Base-by-base conservation (phyloP, 257 asterid species). In the Lycium ferocissimum region DNA sequence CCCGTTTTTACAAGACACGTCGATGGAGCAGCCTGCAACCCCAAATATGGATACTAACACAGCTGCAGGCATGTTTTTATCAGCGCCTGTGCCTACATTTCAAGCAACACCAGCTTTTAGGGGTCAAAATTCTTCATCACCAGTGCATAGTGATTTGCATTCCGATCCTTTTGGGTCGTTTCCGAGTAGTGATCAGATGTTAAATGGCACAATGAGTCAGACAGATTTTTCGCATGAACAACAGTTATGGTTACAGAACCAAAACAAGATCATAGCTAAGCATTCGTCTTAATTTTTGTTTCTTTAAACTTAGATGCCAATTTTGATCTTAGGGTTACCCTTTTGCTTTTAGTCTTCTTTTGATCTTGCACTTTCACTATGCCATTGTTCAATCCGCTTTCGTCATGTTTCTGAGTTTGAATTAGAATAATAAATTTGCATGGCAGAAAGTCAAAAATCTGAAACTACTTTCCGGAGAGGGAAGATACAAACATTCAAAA, bases 231-330 rank as follows among this genome's bases (percentile, higher is more conserved):
- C 81, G 81, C 92, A 79, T 6, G 92, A 94, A 79, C 96, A 92
- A 76, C 87, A 92, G 17, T 15, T 90, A 90, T 93, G 98, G 98
- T 86, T 94, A 89, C 95, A 92, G 71, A 88, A 94, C 85, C 97
- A 94, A 84, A 91, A 91, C 88, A 94, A 91, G 91, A 94, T 93
- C 71, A 87, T 93, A 80, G 94, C 91, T 38, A 94, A 93, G 89
- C 89, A 90, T 83, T 79, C 51, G 83, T 82, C 89, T 51, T 92
- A 78, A 87, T 12, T 38, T 53, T 57, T 83, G 49, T 0, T 45
- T 5, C 4, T 43, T 6, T 53, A 4, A 66, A 0, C 15, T 49
- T 43, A 26, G 38, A 82, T 33, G 26, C 14, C 20, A 26, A 22
- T 49, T 49, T 51, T 26, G 14, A 13, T 76, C 2, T 22, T 49